Percentiles rank a stretch among this genome's conserved stretches.
These are phyloP conservation scores for Linnemannia elongata DNA, from an alignment of 192 early-diverging fungal genomes.

Conservation along the genomic window DNA sequence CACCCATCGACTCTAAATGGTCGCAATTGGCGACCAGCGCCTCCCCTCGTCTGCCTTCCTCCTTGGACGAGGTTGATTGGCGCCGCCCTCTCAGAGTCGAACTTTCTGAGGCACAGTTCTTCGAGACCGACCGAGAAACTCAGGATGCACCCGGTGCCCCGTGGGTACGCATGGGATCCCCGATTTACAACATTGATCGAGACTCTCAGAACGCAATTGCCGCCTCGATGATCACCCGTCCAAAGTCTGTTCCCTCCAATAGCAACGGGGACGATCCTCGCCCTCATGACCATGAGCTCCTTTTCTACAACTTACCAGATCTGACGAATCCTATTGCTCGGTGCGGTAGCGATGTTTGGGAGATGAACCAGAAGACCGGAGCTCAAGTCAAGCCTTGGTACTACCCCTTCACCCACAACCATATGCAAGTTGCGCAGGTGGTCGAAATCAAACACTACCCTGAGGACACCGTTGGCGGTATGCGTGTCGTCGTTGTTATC, in stretches of 20 bases:
- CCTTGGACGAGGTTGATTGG: not conserved
- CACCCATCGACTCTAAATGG: too few species aligned
- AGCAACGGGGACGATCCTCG: not conserved
- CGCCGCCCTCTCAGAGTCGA: not conserved
- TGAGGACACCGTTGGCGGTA: not conserved
- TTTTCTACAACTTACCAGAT: constrained; percentile 25
- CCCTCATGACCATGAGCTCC: constrained; percentile 8
- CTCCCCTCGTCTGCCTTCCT: too few species aligned
- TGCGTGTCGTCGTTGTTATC: constrained; percentile 31
- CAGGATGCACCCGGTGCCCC: not conserved
- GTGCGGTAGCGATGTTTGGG: constrained; percentile 23
- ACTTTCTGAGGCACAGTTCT: not conserved
- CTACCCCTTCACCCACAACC: not conserved
- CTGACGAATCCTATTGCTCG: constrained; percentile 27
- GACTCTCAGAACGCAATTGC: constrained; percentile 11
- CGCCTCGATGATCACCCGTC: constrained; percentile 14
- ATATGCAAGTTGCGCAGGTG: constrained; percentile 1
- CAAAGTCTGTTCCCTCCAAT: constrained; percentile 17
- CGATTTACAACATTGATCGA: constrained; percentile 18
- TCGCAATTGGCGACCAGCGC: too few species aligned
- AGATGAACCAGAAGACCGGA: not conserved
- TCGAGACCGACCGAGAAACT: not conserved
- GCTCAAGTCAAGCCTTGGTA: not conserved
- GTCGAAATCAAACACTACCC: constrained; percentile 41
- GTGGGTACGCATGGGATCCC: constrained; percentile 15